Evolutionary conservation across 352 stramenopile genomes (phyloP), one percentile per base, ranked within the genome.

Genomic region (Phytophthora europaea): DNA sequence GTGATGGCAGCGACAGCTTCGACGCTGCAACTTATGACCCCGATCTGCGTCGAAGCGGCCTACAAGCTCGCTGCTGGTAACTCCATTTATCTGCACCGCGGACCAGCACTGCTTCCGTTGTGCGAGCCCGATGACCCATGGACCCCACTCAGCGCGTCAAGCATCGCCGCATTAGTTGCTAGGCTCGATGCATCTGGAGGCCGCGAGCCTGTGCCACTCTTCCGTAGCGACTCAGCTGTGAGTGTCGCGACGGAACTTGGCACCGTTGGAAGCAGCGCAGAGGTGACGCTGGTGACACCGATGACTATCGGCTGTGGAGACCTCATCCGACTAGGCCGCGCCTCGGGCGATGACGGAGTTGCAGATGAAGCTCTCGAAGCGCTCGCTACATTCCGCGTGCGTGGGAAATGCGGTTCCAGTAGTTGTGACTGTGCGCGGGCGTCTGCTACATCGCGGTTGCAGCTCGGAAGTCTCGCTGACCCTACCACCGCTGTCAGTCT

Each of bases 101-200:
- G 90, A 0, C 87, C 90, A 4, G 86, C 86, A 0, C 61, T 93
- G 59, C 59, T 97, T 2, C 88, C 90, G 5, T 65, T 96, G 6
- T 96, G 90, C 33, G 52, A 72, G 2, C 55, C 51, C 0, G 48
- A 61, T 1, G 79, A 95, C 45, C 79, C 88, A 1, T 95, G 88
- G 89, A 72, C 57, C 9, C 45, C 58, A 1, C 74, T 93, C 56
- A 72, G 79, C n/a, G 13, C 80, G 0, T 59, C 60, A 0, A 38
- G 60, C 22, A 70, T 91, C 9, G 31, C 72, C 2, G 12, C 40
- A 18, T 73, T 93, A 31, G 64, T 83, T 0, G 23, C 55, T 0
- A 56, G 57, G 2, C 73, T 93, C 0, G 81, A 78, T 22, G 54
- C 47, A 6, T 61, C 83, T 0, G 72, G 72, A 23, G 65, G 73